Conservation (phyloP, 148 eudicot genomes). For the Limonium bicolor region DNA sequence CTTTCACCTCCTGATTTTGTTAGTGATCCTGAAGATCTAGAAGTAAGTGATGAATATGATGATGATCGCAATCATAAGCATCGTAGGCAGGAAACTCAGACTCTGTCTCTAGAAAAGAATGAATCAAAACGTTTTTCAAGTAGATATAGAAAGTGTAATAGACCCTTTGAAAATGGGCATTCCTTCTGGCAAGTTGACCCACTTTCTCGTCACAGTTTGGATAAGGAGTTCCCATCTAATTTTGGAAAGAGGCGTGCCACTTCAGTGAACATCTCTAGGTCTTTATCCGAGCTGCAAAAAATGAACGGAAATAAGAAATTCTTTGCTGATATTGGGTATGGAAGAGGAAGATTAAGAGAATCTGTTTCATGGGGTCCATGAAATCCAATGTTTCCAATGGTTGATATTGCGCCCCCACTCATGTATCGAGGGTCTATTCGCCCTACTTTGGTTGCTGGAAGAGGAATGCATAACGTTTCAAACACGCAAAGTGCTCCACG, state of each 20-base stretch:
- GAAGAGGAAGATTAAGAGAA: slow-evolving; percentile 71
- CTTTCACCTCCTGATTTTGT: slow-evolving; percentile 50
- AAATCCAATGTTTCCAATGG: slow-evolving; percentile 44
- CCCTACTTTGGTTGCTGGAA: slow-evolving; percentile 42
- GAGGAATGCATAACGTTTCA: slow-evolving; percentile 51
- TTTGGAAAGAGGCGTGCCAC: slow-evolving; percentile 46
- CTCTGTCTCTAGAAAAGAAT: slow-evolving; percentile 65
- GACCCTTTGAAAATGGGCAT: slow-evolving; percentile 67
- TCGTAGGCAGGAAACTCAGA: slow-evolving; percentile 59
- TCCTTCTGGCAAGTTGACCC: slow-evolving; percentile 26
- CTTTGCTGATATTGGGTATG: slow-evolving; percentile 39
- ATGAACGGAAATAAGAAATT: slow-evolving; percentile 19
- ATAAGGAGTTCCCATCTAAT: slow-evolving; percentile 32
- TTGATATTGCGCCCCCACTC: slow-evolving; percentile 50
- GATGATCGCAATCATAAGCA: slow-evolving; percentile 99
- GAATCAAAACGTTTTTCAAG: slow-evolving; percentile 31
- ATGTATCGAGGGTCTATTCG: slow-evolving; percentile 34
- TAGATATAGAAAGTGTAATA: slow-evolving; percentile 56
- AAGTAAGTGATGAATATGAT: slow-evolving; percentile 86
- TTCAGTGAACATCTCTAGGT: slow-evolving; percentile 22
- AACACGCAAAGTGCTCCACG: slow-evolving; percentile 49
- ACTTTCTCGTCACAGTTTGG: slow-evolving; percentile 28
- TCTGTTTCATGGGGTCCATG: slow-evolving; percentile 30
- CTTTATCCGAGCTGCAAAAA: slow-evolving; percentile 18
- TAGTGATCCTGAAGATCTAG: slow-evolving; percentile 80